These are phyloP conservation scores for Komagataella ulmi DNA, from an alignment of 805 yeast species.

Conservation along the genomic window DNA sequence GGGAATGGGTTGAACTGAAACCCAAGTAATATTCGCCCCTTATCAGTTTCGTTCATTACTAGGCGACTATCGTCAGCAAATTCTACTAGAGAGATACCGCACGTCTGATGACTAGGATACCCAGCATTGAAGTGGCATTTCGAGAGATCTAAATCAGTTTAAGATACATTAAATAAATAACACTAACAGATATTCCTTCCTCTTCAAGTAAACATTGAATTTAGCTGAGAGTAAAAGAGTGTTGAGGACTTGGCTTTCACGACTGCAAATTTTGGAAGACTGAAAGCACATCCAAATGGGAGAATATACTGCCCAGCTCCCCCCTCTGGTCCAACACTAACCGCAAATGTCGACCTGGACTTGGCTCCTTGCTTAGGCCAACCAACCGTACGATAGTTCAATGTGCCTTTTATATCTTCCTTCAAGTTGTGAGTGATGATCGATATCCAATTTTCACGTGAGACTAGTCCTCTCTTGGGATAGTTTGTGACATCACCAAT, in stretches of 20 bases:
- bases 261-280: slow-evolving; percentile 9
- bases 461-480: slow-evolving; percentile 10
- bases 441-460: slow-evolving; percentile 5
- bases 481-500: slow-evolving; percentile 19
- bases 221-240: slow-evolving; percentile 3
- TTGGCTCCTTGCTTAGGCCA: neutral
- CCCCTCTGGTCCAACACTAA: slow-evolving; percentile 12
- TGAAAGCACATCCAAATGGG: slow-evolving; percentile 10
- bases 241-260: slow-evolving; percentile 8
- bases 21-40: too few relatives aligned
- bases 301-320: slow-evolving; percentile 14
- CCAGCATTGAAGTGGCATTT: neutral
- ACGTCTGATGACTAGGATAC: too few relatives aligned
- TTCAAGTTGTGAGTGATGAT: slow-evolving; percentile 9
- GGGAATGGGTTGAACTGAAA: too few relatives aligned
- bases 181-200: neutral
- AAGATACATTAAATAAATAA: neutral
- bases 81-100: too few relatives aligned
- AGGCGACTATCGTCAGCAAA: too few relatives aligned
- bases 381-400: neutral
- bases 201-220: neutral
- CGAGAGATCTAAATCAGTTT: neutral
- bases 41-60: too few relatives aligned
- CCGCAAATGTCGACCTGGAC: slow-evolving; percentile 1
- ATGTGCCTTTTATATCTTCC: neutral